These are phyloP conservation scores for Brassica juncea DNA, from an alignment of 345 rosid species.

Conservation along the genomic window DNA sequence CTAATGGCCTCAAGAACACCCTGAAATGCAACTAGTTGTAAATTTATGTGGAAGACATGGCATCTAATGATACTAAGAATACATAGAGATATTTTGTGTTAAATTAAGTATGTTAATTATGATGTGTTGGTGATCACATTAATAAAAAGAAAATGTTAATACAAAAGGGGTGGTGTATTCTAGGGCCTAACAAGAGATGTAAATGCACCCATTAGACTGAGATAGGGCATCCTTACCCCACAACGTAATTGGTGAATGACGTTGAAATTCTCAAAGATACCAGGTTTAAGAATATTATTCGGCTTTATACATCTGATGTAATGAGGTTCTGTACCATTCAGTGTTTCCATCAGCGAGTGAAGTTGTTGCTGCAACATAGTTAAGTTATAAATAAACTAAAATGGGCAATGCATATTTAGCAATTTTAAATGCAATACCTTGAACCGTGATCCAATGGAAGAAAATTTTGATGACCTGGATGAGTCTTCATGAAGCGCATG, in stretches of 20 bases:
- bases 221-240: constrained; percentile 73
- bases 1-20: constrained; percentile 97
- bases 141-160: constrained; percentile 6
- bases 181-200: constrained; percentile 16
- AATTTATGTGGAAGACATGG: constrained; percentile 10
- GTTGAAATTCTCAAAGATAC: constrained; percentile 83
- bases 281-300: constrained; percentile 82
- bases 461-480: constrained; percentile 89
- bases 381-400: constrained; percentile 16
- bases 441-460: constrained; percentile 89
- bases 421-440: constrained; percentile 55
- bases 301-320: constrained; percentile 99
- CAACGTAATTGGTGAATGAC: constrained; percentile 96
- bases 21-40: constrained; percentile 34
- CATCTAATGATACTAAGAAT: constrained; percentile 20
- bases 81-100: constrained; percentile 4
- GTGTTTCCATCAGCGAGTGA: constrained; percentile 94
- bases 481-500: constrained; percentile 85
- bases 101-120: constrained; percentile 18
- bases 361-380: constrained; percentile 84
- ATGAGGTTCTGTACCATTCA: constrained; percentile 89
- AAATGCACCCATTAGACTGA: constrained; percentile 7
- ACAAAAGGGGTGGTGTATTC: background rate
- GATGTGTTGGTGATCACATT: background rate
- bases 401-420: constrained; percentile 10